phyloP scores from a whole-genome alignment of 306 rosid genomes.

The Cucumis cinereus region DNA sequence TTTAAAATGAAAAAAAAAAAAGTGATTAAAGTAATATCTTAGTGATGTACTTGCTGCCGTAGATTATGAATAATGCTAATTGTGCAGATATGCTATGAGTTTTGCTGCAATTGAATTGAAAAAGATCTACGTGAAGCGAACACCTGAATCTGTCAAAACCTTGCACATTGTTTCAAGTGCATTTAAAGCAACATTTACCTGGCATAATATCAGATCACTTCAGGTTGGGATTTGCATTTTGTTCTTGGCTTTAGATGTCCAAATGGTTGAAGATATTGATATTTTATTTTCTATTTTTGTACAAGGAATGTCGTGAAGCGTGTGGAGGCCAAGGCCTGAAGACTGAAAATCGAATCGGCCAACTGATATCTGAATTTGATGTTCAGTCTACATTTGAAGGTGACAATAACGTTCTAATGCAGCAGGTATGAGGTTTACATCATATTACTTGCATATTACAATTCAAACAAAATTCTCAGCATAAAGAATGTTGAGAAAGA shows the following conservation, averaged over 20 bases:
- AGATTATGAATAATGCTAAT: neutral
- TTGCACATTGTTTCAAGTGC: conserved; percentile 89
- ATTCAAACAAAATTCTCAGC: neutral
- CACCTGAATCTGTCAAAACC: conserved; percentile 53
- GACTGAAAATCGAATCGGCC: conserved; percentile 82
- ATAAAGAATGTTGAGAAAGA: neutral
- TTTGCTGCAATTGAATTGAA: conserved; percentile 70
- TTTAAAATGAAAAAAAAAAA: neutral
- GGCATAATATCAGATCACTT: conserved; percentile 87
- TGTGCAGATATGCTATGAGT: conserved; percentile 73
- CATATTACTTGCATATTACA: neutral
- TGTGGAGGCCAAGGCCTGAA: conserved; percentile 89
- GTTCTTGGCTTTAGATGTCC: neutral
- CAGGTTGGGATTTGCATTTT: conserved; percentile 39
- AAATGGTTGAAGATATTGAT: neutral
- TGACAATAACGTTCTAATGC: conserved; percentile 95
- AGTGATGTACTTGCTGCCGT: neutral
- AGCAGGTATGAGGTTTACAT: conserved; percentile 48
- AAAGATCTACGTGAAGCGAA: conserved; percentile 50
- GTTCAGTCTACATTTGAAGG: conserved; percentile 99
- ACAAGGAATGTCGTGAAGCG: conserved; percentile 95
- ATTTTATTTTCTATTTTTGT: conserved; percentile 1
- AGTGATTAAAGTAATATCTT: neutral
- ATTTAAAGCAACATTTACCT: conserved; percentile 66
- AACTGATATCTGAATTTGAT: conserved; percentile 60